A percentile compares a stretch with the other conserved stretches of the same genome.
Conservation (phyloP, 257 asterid species). For the Capsicum rhomboideum region DNA sequence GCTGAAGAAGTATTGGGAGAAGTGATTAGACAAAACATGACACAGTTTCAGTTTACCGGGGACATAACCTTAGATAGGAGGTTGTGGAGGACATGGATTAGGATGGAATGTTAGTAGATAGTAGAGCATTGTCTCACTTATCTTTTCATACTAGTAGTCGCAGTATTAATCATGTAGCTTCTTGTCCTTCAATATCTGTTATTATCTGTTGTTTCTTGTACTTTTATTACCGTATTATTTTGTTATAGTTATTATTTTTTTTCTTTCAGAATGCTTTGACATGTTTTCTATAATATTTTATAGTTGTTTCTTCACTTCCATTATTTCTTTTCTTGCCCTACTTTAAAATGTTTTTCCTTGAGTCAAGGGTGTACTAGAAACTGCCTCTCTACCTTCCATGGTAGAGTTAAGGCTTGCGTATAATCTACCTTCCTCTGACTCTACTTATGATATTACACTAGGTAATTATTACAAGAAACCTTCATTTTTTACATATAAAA, state of each 20-base stretch:
- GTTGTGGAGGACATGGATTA: neutral
- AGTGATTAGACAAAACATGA: neutral
- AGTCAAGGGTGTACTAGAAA: neutral
- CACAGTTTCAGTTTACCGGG: neutral
- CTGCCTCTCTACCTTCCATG: neutral
- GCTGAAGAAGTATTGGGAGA: neutral
- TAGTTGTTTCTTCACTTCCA: neutral
- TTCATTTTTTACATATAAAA: neutral
- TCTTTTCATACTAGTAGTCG: neutral
- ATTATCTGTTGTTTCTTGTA: neutral
- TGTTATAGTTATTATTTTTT: neutral
- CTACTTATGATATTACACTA: neutral
- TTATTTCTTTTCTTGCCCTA: neutral
- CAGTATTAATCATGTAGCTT: neutral
- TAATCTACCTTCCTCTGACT: no score
- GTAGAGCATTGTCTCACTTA: neutral
- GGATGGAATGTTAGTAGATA: neutral
- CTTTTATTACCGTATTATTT: neutral
- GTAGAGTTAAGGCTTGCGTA: accelerated
- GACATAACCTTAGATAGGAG: neutral
- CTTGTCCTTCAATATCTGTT: neutral
- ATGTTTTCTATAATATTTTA: neutral
- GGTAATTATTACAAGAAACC: neutral
- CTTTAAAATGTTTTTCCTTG: neutral
- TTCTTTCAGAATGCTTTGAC: neutral